Percentiles rank a stretch among this genome's conserved stretches.
Evolutionary conservation across 164 flowering plant species (phyloP).

Genomic region (Taxillus chinensis): DNA sequence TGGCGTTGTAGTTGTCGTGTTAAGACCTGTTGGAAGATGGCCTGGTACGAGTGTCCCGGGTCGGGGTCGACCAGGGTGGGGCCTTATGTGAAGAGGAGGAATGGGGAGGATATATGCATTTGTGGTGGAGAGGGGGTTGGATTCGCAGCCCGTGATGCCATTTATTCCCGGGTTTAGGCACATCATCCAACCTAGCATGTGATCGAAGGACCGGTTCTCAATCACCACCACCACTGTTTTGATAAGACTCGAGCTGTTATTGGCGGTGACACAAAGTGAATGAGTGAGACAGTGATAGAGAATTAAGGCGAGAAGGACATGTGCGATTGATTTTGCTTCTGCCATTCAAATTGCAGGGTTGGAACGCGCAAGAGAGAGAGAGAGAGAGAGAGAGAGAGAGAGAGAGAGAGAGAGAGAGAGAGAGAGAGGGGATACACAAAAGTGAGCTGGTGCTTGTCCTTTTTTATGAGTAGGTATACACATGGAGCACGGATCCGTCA

Average conservation of each 20-base stretch:
- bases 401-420: too few relatives aligned
- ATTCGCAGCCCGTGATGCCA: slow-evolving; percentile 65
- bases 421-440: too few relatives aligned
- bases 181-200: slow-evolving; percentile 86
- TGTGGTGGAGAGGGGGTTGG: slow-evolving; percentile 34
- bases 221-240: slow-evolving; percentile 61
- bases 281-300: slow-evolving; percentile 1
- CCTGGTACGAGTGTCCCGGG: slow-evolving; percentile 78
- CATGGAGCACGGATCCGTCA: too few relatives aligned
- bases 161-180: slow-evolving; percentile 49
- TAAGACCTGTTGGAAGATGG: slow-evolving; percentile 64
- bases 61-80: slow-evolving; percentile 65
- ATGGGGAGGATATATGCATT: slow-evolving; percentile 37
- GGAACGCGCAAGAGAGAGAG: too few relatives aligned
- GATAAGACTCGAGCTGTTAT: too few relatives aligned
- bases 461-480: too few relatives aligned
- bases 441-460: too few relatives aligned
- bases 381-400: too few relatives aligned
- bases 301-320: too few relatives aligned
- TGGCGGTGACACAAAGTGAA: slow-evolving; percentile 3
- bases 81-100: slow-evolving; percentile 28
- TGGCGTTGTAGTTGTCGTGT: slow-evolving; percentile 35
- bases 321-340: too few relatives aligned
- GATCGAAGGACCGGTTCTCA: slow-evolving; percentile 84
- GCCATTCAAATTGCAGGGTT: too few relatives aligned